Conservation (phyloP, 2,329 filamentous ascomycete genomes). For the Colletotrichum godetiae region DNA sequence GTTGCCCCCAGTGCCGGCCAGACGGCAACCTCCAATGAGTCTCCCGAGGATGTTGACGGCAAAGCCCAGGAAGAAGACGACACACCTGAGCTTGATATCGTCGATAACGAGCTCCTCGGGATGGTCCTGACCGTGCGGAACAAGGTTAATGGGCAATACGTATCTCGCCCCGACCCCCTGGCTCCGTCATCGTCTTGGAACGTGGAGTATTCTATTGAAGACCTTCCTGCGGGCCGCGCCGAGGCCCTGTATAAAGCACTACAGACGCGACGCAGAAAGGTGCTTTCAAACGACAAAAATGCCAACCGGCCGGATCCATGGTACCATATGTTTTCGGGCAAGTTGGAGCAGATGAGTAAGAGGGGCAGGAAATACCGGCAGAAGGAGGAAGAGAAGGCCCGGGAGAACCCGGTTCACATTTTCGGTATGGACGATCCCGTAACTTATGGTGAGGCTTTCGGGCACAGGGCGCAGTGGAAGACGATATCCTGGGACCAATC, state of each 20-base stretch:
- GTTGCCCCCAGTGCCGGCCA: background rate
- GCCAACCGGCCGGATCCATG: conserved; percentile 53
- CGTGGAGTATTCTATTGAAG: conserved; percentile 81
- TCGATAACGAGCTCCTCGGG: conserved; percentile 63
- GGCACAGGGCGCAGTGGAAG: conserved; percentile 29
- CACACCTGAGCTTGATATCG: conserved; percentile 4
- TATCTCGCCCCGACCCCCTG: conserved; percentile 69
- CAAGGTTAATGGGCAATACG: conserved; percentile 73
- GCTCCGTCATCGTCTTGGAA: conserved; percentile 65
- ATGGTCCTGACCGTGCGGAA: conserved; percentile 80
- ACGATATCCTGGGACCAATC: conserved; percentile 4
- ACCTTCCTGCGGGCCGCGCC: conserved; percentile 62
- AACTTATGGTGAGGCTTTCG: conserved; percentile 50
- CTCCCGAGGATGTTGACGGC: background rate
- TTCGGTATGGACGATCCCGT: conserved; percentile 54
- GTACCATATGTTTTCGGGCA: conserved; percentile 59
- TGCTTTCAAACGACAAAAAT: conserved; percentile 53
- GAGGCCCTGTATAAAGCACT: conserved; percentile 65
- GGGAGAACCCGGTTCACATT: conserved; percentile 57
- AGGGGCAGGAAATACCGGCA: conserved; percentile 70
- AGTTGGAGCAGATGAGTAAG: conserved; percentile 54
- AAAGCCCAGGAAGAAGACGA: conserved; percentile 29
- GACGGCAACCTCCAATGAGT: background rate
- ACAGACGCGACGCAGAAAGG: conserved; percentile 65
- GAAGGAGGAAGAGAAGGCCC: conserved; percentile 63